Evolutionary conservation across 202 grass and related monocot species (phyloP), one percentile per base, ranked within the genome.

Genomic region (Setaria viridis): DNA sequence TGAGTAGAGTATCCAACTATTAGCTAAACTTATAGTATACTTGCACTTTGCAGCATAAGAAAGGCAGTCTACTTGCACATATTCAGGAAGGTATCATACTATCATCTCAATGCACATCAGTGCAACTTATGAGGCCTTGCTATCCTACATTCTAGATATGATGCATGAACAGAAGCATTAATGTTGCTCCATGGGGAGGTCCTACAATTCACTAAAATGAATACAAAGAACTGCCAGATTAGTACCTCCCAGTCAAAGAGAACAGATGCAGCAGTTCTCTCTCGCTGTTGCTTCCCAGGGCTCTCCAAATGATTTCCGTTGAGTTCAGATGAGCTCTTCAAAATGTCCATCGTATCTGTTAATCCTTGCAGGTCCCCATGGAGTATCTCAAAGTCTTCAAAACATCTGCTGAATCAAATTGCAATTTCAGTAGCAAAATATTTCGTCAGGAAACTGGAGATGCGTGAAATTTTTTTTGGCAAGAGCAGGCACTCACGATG

Each of bases 371-470:
- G 73, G 70, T 99, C 90, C 35, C 96, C 96, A 47, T 92, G 88
- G 41, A 95, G 93, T 85, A 99, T 89, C 86, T 99, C 90, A 72
- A 99, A 96, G 74, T 94, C 91, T 85, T 94, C 93, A 86, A 96
- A 78, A 77, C 81, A 94, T 85, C 93, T 90, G 14, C 2, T 3
- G 66, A 30, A 79, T 39, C 21, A 59, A 80, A 84, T 32, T 75
- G 45, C 33, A 34, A 80, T 32, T 34, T 70, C 17, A 84, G 75
- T 30, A 41, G 21, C 35, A 51, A 74, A 84, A 50, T 70, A 39
- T 67, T 54, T 50, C 17, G 15, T 50, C 50, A 1, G 30, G 48
- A 84, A 84, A 67, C 5, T 13, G 35, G 10, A 80, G 48, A 70
- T 48, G 62, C 29, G 43, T 41, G 64, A 11, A 20, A 72, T 25